Evolutionary conservation across 2,329 filamentous ascomycete species (phyloP), one percentile per base, ranked within the genome.

Genomic region (Immersiporthe knoxdaviesiana): DNA sequence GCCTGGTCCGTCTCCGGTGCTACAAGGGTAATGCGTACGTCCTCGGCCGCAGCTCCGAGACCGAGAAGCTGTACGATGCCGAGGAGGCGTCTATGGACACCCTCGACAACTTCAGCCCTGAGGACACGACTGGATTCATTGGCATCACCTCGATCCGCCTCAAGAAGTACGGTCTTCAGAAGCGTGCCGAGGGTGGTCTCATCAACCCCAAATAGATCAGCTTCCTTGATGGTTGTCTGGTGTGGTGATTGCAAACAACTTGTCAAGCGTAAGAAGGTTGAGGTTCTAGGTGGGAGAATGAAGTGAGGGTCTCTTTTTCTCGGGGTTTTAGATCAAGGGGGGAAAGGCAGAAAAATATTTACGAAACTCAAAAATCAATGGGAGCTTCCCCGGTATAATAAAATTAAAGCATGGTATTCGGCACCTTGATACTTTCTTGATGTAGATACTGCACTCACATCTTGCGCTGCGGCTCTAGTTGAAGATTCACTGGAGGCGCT

Each of bases 61-160:
- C 80, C 54, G 79, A 77, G 74, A 87, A 86, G 77, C 80, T 88
- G 8, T 87, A 87, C 80, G 80, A 77, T 18, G 81, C 82, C 75
- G 77, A 82, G 60, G 80, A 87, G 70, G 80, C 81, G 1, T 81
- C 78, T 67, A 87, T 87, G 84, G 70, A 71, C 44, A 71, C 65
- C 37, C 68, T 71, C n/a, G 70, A 71, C 63, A 71, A 71, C 70
- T 71, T 71, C 68, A 71, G 70, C 70, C 71, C 71, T 27, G 70
- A 72, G 71, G 71, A 72, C 66, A 72, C 71, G 5, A 72, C 74
- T 67, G 77, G 77, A 12, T 82, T 84, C 71, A 82, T 91, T 75
- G 82, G 82, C 61, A 84, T 89, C 66, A 83, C 91, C 74, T 84
- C 85, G 70, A 86, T 86, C 64, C 79, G 81, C 65, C 76, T 85